A percentile compares a stretch with the other conserved stretches of the same genome.
These are phyloP conservation scores for Mrakia hoshinonis DNA, from an alignment of 768 basidiomycete genomes.

Conservation along the genomic window DNA sequence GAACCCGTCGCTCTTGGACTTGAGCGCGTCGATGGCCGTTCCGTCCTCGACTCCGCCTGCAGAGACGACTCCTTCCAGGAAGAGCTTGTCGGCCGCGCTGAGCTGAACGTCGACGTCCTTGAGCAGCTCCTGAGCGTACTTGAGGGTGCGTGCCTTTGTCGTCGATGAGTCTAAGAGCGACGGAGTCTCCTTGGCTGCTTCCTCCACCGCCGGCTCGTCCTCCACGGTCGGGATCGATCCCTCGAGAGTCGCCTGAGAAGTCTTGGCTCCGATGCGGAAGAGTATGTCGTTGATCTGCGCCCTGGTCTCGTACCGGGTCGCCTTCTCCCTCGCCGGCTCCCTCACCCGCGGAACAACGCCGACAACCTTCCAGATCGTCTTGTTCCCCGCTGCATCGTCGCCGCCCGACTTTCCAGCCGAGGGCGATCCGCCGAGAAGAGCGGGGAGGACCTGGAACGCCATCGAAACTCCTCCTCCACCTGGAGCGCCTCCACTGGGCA, in stretches of 20 bases:
- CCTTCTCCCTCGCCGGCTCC: constrained; percentile 12
- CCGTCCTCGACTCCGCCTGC: too few species aligned
- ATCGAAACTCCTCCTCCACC: neutral
- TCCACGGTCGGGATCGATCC: constrained; percentile 14
- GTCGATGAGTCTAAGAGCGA: too few species aligned
- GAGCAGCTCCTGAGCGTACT: constrained; percentile 25
- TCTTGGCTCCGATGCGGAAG: constrained; percentile 31
- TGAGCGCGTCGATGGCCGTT: too few species aligned
- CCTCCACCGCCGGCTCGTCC: neutral
- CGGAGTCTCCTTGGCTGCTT: too few species aligned
- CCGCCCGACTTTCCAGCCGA: constrained; percentile 4
- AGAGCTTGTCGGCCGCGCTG: too few species aligned
- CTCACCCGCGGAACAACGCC: constrained; percentile 28
- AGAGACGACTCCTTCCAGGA: too few species aligned
- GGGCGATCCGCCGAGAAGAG: neutral
- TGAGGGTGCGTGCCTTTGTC: constrained; percentile 25
- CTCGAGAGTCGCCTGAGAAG: constrained; percentile 30
- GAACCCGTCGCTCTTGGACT: neutral
- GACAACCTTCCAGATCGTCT: constrained; percentile 31
- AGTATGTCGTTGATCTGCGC: constrained; percentile 33
- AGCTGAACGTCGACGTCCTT: too few species aligned
- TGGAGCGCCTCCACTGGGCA: neutral
- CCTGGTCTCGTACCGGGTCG: constrained; percentile 31
- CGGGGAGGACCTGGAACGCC: neutral
- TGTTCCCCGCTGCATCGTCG: constrained; percentile 7